A percentile compares a stretch with the other conserved stretches of the same genome.
Evolutionary conservation across 345 rosid genomes (phyloP).

Genomic region (Citrus maxima): DNA sequence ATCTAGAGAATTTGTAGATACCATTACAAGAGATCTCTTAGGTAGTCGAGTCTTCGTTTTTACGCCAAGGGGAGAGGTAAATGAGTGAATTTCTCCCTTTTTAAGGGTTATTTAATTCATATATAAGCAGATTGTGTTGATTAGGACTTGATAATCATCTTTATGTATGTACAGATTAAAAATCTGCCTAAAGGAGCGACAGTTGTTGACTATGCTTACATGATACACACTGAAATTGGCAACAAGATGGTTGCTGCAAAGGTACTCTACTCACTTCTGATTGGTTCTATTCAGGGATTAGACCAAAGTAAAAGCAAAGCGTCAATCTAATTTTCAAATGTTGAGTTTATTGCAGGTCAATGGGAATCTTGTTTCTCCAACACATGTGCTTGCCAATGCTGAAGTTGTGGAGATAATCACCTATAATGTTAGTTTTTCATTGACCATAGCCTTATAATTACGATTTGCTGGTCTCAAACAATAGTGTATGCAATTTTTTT

Average conservation of each 20-base stretch:
- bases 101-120: conserved; percentile 7
- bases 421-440: conserved; percentile 63
- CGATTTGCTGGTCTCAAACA: background rate
- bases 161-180: conserved; percentile 59
- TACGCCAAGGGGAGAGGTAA: conserved; percentile 82
- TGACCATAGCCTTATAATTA: conserved; percentile 6
- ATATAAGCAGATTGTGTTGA: conserved; percentile 2
- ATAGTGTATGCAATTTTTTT: background rate
- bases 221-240: conserved; percentile 96
- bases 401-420: conserved; percentile 98
- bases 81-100: conserved; percentile 13
- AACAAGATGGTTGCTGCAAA: conserved; percentile 98
- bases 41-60: conserved; percentile 97
- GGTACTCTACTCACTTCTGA: conserved; percentile 39
- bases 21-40: conserved; percentile 81
- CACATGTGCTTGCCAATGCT: conserved; percentile 82
- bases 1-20: conserved; percentile 98
- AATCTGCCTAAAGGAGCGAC: conserved; percentile 95
- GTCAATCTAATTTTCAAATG: background rate
- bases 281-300: conserved; percentile 2
- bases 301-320: background rate
- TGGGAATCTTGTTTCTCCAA: conserved; percentile 90
- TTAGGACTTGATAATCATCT: conserved; percentile 12
- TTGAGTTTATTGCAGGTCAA: conserved; percentile 65
- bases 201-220: conserved; percentile 90